These are phyloP conservation scores for Colletotrichum somersetense DNA, from an alignment of 2,329 filamentous ascomycete genomes.

Conservation along the genomic window DNA sequence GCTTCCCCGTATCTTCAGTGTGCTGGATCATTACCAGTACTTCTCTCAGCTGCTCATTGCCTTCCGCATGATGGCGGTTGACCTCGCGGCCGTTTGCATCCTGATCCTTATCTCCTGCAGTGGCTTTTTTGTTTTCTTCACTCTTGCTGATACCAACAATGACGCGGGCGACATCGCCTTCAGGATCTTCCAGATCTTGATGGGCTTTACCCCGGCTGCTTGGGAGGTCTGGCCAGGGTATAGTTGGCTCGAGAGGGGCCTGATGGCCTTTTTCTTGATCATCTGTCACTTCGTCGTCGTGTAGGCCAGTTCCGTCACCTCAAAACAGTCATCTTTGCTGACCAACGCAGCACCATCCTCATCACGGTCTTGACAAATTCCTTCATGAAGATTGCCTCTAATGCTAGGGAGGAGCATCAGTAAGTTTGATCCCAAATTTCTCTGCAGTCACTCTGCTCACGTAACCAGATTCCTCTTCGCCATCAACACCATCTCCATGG, in stretches of 20 bases:
- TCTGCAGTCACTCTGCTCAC: conserved; percentile 33
- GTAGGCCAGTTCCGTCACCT: conserved; percentile 53
- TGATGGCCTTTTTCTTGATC: conserved; percentile 87
- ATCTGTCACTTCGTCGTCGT: conserved; percentile 96
- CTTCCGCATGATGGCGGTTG: conserved; percentile 93
- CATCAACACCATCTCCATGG: conserved; percentile 97
- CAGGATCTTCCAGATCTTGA: conserved; percentile 91
- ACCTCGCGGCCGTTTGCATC: conserved; percentile 86
- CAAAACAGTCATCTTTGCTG: conserved; percentile 3
- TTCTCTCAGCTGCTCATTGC: conserved; percentile 95
- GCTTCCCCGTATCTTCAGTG: conserved; percentile 90
- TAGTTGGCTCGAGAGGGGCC: conserved; percentile 80
- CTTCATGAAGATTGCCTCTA: conserved; percentile 94
- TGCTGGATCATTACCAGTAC: conserved; percentile 94
- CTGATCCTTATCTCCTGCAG: conserved; percentile 90
- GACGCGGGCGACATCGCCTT: conserved; percentile 84
- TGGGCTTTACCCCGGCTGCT: conserved; percentile 95
- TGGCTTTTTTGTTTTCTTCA: conserved; percentile 96
- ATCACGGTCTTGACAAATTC: conserved; percentile 97
- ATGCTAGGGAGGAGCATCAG: conserved; percentile 91
- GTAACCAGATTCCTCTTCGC: conserved; percentile 81
- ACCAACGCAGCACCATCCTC: conserved; percentile 76
- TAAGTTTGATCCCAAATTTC: conserved; percentile 49
- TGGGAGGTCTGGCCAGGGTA: conserved; percentile 91
- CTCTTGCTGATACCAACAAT: conserved; percentile 79